Evolutionary conservation across 257 asterid genomes (phyloP).

Genomic region (Echium plantagineum): DNA sequence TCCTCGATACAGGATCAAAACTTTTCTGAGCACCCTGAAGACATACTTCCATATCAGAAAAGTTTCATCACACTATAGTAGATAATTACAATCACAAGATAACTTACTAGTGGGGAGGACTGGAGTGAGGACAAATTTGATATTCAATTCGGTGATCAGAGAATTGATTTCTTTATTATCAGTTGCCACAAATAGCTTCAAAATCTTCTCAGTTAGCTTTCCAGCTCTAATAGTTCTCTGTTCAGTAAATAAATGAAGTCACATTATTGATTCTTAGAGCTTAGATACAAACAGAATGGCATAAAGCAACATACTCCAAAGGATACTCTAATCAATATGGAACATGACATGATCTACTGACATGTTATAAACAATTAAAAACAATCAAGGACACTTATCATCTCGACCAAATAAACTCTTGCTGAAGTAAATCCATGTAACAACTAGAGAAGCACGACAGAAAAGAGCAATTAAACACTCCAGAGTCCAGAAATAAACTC

Average conservation of each 20-base stretch:
- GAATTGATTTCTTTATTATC: slow-evolving; percentile 83
- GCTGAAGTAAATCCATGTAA: too few relatives aligned
- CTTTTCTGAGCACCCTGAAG: slow-evolving; percentile 76
- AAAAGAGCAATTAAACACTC: too few relatives aligned
- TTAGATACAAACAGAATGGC: neutral
- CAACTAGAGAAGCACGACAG: too few relatives aligned
- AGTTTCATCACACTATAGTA: slow-evolving; percentile 6
- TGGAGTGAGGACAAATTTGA: slow-evolving; percentile 43
- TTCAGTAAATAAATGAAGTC: slow-evolving; percentile 9
- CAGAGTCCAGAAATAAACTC: too few relatives aligned
- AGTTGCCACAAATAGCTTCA: slow-evolving; percentile 73
- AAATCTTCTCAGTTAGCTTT: slow-evolving; percentile 75
- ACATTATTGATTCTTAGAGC: neutral
- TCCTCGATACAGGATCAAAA: slow-evolving; percentile 23
- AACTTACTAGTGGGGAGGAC: slow-evolving; percentile 36
- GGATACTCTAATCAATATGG: too few relatives aligned
- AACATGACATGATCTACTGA: too few relatives aligned
- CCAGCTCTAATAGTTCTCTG: slow-evolving; percentile 91
- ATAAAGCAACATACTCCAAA: neutral
- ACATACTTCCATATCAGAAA: slow-evolving; percentile 13
- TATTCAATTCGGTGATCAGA: slow-evolving; percentile 52
- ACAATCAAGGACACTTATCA: too few relatives aligned
- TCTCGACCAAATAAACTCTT: too few relatives aligned
- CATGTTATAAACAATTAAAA: too few relatives aligned
- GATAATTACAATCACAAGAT: neutral